Conservation (phyloP, 352 stramenopile species). For the Globisporangium acanthophoron region DNA sequence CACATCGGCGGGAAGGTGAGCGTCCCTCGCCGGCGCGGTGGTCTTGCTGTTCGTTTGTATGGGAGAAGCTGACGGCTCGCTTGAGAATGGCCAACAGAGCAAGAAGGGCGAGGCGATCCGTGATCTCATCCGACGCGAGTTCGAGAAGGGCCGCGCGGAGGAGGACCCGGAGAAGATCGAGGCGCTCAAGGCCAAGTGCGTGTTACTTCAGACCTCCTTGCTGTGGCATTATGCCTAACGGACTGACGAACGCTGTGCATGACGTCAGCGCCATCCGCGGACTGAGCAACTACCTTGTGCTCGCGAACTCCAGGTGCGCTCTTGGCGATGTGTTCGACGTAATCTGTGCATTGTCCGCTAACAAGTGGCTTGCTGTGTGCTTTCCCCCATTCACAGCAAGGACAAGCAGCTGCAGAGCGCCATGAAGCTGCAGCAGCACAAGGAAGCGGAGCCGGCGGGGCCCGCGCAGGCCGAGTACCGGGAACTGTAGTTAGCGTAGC, state of each 20-base stretch:
- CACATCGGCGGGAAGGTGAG: conserved; percentile 81
- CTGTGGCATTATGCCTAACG: background rate
- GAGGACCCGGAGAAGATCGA: conserved; percentile 82
- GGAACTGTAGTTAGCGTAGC: conserved; percentile 41
- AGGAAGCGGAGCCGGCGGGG: conserved; percentile 17
- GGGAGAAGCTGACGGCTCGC: background rate
- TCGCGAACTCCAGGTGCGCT: conserved; percentile 79
- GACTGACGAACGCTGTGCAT: background rate
- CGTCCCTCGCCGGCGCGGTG: background rate
- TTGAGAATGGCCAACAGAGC: conserved; percentile 29
- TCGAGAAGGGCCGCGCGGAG: conserved; percentile 71
- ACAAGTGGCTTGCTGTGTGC: background rate
- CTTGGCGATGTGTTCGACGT: background rate
- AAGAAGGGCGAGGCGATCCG: conserved; percentile 81
- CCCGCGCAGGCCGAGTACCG: conserved; percentile 75
- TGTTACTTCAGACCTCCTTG: background rate
- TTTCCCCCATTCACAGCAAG: conserved; percentile 39
- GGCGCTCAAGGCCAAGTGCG: conserved; percentile 75
- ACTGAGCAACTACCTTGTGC: conserved; percentile 84
- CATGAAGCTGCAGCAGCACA: conserved; percentile 60
- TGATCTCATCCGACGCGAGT: conserved; percentile 66
- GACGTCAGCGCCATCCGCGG: conserved; percentile 61
- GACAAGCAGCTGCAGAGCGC: conserved; percentile 79
- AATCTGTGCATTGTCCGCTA: background rate
- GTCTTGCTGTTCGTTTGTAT: background rate